Evolutionary conservation across 2,329 filamentous ascomycete genomes (phyloP), one percentile per base, ranked within the genome.

Genomic region (Aspergillus sp.): DNA sequence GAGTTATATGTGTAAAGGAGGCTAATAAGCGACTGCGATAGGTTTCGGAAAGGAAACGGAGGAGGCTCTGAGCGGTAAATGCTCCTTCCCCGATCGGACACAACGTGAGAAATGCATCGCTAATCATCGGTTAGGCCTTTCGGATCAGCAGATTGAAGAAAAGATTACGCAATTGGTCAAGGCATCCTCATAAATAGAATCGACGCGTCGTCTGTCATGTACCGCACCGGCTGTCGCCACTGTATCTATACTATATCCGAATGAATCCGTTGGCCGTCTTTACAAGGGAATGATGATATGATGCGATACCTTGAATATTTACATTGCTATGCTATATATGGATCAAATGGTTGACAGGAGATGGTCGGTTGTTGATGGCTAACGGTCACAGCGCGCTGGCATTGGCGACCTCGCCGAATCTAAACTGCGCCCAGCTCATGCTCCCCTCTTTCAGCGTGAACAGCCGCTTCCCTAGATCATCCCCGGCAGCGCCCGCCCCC

Each of bases 61-160:
- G 76, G 83, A 87, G 69, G 80, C 84, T 55, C 76, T 91, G 72
- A 81, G 82, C 68, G 87, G 88, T 87, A 76, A 30, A 48, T 51
- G 34, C 17, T 15, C 30, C 31, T 28, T 2, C 30, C 34, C 25
- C 5, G 46, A 58, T 46, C 17, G 9, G 17, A 17, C 6, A 19
- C 23, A 23, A 3, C 23, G 5, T 4, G 19, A 34, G 19, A 19
- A 43, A 43, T n/a, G 28, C 8, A 45, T 43, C 25, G 51, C 50
- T 59, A 45, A 54, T 58, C n/a, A 3, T 25, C 22, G 25, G 25
- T 45, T 47, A 89, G 88, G 87, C 64, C 78, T 91, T 71, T 85
- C 88, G 69, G 88, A 90, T 75, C 86, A 90, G 77, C 84, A 88
- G 69, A 91, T 92, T 65, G 89, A 91, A 78, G 84, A 86, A 67